Base-by-base conservation (phyloP, 2,329 filamentous ascomycete genomes). In the Diplodia corticola region DNA sequence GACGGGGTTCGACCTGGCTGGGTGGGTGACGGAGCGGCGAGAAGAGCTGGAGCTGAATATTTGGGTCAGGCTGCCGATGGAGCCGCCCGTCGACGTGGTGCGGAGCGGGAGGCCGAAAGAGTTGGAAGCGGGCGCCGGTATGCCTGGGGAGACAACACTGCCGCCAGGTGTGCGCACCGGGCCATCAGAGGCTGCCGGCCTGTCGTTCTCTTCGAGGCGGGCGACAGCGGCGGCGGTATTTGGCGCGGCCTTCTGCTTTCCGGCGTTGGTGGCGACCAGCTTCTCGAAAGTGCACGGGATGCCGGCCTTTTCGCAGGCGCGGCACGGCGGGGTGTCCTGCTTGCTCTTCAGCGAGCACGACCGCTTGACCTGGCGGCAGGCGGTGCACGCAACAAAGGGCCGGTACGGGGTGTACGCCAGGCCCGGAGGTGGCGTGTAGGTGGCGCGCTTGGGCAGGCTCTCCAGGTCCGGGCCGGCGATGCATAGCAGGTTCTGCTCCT, bases 231-330 rank as follows among this genome's bases (percentile, higher is more conserved):
- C n/a, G n/a, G n/a, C n/a, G 4, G 22, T 7, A 28, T 24, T 33
- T 10, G 22, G 3, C 0, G 17, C 17, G 2, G 63, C 37, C 37
- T 33, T 64, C 12, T 55, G 49, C 30, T 59, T 65, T 0, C 53
- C 63, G 4, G 51, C 28, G 5, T 65, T 65, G 4, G 53, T 49
- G 4, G 51, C 24, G 12, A 46, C 7, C 0, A 71, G 30, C 9
- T 73, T 70, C 35, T 71, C 70, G 64, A 79, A 78, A 0, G 70
- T 75, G 64, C 76, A 79, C 4, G 69, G 71, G 3, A 73, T 68
- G 10, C 68, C 67, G 7, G 68, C 49, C 44, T 73, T 71, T 40
- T 70, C 69, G 68, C 76, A 79, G 4, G 68, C 59, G 17, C 71
- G 76, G 69, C 77, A 79, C 2, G 77, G 76, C 0, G 74, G 73